These are phyloP conservation scores for Mitragyna speciosa DNA, from an alignment of 257 asterid genomes.

Conservation along the genomic window DNA sequence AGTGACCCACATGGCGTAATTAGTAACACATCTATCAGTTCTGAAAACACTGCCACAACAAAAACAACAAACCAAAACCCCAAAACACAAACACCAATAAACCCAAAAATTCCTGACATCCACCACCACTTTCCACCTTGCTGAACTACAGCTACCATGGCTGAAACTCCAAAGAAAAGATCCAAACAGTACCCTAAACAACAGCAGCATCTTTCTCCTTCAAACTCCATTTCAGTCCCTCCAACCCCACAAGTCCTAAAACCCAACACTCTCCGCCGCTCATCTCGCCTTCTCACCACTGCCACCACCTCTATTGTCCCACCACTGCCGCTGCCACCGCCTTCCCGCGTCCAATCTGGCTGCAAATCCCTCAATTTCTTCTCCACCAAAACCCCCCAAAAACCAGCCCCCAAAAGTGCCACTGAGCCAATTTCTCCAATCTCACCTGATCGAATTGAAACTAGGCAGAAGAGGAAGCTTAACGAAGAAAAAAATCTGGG, in stretches of 20 bases:
- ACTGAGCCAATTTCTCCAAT: constrained; percentile 38
- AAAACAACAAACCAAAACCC: no score
- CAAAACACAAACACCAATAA: not conserved
- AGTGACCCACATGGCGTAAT: no score
- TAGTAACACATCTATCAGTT: no score
- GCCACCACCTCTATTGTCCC: constrained; percentile 30
- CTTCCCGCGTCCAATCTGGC: constrained; percentile 10
- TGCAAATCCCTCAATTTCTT: constrained; percentile 36
- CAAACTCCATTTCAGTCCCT: constrained; percentile 41
- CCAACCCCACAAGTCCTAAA: constrained; percentile 45
- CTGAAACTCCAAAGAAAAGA: constrained; percentile 54
- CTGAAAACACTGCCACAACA: no score
- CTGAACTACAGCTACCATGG: constrained; percentile 32
- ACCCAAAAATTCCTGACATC: no score
- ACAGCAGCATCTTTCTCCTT: constrained; percentile 24
- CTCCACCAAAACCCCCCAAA: constrained; percentile 12
- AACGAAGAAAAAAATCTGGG: constrained; percentile 19
- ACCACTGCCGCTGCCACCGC: not conserved
- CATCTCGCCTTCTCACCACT: constrained; percentile 50
- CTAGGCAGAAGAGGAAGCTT: constrained; percentile 49
- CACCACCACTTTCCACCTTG: not conserved
- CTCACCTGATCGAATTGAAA: constrained; percentile 52
- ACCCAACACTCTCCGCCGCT: constrained; percentile 55
- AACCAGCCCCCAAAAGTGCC: constrained; percentile 13
- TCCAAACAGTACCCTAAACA: constrained; percentile 28